Percentiles rank a stretch among this genome's conserved stretches.
Conservation (phyloP, 164 flowering plant species). For the Aristolochia fimbriata region DNA sequence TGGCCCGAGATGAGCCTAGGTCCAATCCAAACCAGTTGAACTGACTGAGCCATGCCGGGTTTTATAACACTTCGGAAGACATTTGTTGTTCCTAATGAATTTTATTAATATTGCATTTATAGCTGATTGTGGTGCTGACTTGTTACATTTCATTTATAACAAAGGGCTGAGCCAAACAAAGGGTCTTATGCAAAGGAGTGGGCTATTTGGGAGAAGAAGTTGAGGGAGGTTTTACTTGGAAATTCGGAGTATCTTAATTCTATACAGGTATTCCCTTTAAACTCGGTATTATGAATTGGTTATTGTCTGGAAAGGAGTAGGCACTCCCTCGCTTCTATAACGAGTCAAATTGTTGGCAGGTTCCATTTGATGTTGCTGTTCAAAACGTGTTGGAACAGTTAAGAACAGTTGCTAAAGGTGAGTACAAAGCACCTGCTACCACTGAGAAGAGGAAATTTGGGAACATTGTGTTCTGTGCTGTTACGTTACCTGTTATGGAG, state of each 20-base stretch:
- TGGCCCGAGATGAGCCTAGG: too few species aligned
- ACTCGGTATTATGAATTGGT: neutral
- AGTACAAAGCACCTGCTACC: conserved; percentile 32
- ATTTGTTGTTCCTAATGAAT: too few species aligned
- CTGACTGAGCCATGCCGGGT: too few species aligned
- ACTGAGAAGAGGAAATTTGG: conserved; percentile 66
- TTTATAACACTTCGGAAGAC: too few species aligned
- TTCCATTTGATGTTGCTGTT: conserved; percentile 78
- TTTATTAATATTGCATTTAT: neutral
- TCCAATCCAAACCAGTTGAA: too few species aligned
- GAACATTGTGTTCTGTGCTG: conserved; percentile 72
- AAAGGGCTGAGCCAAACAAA: conserved; percentile 75
- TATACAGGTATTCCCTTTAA: conserved; percentile 48
- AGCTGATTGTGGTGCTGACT: neutral
- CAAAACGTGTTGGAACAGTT: conserved; percentile 61
- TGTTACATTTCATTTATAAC: neutral
- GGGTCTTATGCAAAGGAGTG: conserved; percentile 79
- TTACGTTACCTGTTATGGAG: conserved; percentile 58
- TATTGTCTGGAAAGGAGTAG: too few species aligned
- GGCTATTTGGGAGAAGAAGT: conserved; percentile 75
- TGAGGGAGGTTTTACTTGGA: conserved; percentile 42
- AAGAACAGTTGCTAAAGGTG: conserved; percentile 53
- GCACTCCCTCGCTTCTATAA: neutral
- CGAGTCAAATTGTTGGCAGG: conserved; percentile 26
- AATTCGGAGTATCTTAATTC: conserved; percentile 66